Base-by-base conservation (phyloP, 495 filamentous ascomycete genomes). In the Chlorociboria aeruginascens region DNA sequence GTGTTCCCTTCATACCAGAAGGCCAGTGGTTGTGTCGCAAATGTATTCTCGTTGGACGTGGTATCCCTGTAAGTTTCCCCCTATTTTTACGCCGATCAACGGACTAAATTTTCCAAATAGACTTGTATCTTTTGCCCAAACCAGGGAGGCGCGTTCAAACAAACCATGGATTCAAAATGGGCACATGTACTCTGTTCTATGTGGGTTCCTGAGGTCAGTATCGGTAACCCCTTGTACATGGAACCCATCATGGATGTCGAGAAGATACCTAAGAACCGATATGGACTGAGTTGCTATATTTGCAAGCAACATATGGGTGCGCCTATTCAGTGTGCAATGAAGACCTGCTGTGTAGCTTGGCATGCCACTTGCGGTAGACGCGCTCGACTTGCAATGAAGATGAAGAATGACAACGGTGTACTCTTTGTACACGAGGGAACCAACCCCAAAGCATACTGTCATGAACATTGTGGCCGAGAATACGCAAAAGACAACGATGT, bases 91-190 rank as follows among this genome's bases (percentile, higher is more conserved):
- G 50, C 51, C 47, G 52, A 40, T 45, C 45, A 34, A 25, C 51
- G 58, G 14, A 48, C 28, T 35, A 30, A 49, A 33, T 40, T 28
- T 6, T 10, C 6, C 31, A 28, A 16, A 16, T 55, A 84, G 68
- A 92, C 89, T 25, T 99, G 92, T 69, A 95, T 97, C 46, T 96
- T 99, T 65, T 99, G 92, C 56, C 92, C 92, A 0, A 97, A 97
- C 62, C 90, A 81, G 1, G 92, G 97, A 60, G 92, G 92, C 20
- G 92, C 92, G 10, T 99, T 99, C 71, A 99, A 99, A 62, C 92
- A 95, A 62, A 97, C 92, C 0, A 95, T 86, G 47, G 82, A 83
- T 1, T 90, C 85, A 0, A 87, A 89, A 66, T 99, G 92, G 92
- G 85, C 90, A 11, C 92, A 99, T 73, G 68, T 99, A 2, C 76